Conservation (phyloP, 345 rosid species). For the Rhodamnia argentea region DNA sequence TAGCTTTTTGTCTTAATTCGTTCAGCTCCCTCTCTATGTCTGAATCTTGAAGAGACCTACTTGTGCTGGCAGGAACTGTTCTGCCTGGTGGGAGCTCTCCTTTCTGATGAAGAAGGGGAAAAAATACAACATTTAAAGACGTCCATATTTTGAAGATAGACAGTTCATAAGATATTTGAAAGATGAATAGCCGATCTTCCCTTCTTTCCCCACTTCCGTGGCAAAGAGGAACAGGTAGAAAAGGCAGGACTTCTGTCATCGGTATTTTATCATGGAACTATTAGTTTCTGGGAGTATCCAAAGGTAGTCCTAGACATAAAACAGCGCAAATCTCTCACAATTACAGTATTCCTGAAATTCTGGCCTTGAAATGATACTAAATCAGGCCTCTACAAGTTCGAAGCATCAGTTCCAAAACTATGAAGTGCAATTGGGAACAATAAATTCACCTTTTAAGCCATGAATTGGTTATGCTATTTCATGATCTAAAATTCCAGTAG, state of each 20-base stretch:
- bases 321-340: not conserved
- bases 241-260: not conserved
- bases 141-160: not conserved
- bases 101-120: constrained; percentile 24
- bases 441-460: not conserved
- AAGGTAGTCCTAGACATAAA: not conserved
- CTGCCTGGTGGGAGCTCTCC: constrained; percentile 71
- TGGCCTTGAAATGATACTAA: not conserved
- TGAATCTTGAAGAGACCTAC: constrained; percentile 31
- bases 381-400: not conserved
- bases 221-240: not conserved
- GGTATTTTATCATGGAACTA: not conserved
- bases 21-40: constrained; percentile 64
- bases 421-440: not conserved
- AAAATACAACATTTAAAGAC: not conserved
- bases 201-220: not conserved
- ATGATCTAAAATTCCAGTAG: not conserved
- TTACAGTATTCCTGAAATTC: not conserved
- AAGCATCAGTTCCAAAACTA: not conserved
- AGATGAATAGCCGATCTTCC: not conserved
- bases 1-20: constrained; percentile 43
- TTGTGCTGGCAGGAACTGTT: constrained; percentile 20
- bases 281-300: not conserved
- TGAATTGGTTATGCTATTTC: not conserved
- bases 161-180: not conserved